These are phyloP conservation scores for Microcyclosporella mali DNA, from an alignment of 2,329 filamentous ascomycete genomes.

Conservation along the genomic window DNA sequence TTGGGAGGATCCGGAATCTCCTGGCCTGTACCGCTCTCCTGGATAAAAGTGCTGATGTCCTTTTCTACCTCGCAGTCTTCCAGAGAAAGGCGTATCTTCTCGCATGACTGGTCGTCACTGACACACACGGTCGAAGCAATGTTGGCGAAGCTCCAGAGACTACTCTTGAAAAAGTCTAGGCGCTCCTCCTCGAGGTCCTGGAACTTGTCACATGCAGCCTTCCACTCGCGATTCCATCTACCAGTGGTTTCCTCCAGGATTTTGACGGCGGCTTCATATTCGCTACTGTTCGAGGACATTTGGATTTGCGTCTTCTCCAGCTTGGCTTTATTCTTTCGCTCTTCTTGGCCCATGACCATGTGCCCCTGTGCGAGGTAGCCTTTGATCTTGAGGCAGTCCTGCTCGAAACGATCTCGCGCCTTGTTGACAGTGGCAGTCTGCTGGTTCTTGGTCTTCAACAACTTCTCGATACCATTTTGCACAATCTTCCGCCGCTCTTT, in stretches of 20 bases:
- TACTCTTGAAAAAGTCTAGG: constrained; percentile 95
- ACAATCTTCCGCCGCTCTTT: constrained; percentile 97
- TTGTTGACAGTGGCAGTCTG: constrained; percentile 91
- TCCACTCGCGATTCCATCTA: constrained; percentile 98
- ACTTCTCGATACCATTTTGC: constrained; percentile 86
- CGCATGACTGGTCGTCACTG: constrained; percentile 88
- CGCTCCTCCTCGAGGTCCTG: constrained; percentile 97
- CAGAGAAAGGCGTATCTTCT: constrained; percentile 87
- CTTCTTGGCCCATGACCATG: constrained; percentile 99
- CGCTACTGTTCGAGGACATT: constrained; percentile 79
- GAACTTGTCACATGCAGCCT: constrained; percentile 94
- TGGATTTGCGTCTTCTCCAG: constrained; percentile 98
- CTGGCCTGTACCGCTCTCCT: constrained; percentile 81
- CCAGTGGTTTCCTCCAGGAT: constrained; percentile 89
- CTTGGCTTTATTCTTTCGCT: constrained; percentile 97
- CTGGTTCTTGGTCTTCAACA: constrained; percentile 86
- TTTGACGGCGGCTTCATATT: constrained; percentile 92
- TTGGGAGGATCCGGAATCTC: constrained; percentile 96
- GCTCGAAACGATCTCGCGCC: constrained; percentile 89
- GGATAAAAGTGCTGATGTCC: constrained; percentile 85
- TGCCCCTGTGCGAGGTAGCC: constrained; percentile 96
- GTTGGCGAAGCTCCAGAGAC: constrained; percentile 96
- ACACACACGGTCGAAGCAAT: constrained; percentile 96
- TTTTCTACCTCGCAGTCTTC: constrained; percentile 97
- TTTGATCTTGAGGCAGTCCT: constrained; percentile 97